Percentiles rank a stretch among this genome's conserved stretches.
These are phyloP conservation scores for Coniochaeta hoffmannii DNA, from an alignment of 2,329 filamentous ascomycete species.

Conservation along the genomic window DNA sequence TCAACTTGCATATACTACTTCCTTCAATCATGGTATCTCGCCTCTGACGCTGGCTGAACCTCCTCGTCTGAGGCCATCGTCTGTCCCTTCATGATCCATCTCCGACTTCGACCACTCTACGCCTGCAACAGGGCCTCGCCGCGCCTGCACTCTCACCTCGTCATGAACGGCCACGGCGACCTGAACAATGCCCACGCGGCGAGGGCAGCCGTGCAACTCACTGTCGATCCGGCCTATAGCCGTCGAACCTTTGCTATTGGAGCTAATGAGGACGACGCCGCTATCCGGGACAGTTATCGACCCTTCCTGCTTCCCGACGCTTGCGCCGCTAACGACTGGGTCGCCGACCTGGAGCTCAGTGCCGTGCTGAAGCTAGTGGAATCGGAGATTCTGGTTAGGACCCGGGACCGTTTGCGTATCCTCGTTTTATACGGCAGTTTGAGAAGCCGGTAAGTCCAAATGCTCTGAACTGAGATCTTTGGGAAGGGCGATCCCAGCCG, in stretches of 20 bases:
- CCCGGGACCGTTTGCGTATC: slow-evolving; percentile 36
- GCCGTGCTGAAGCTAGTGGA: slow-evolving; percentile 44
- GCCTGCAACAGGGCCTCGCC: not conserved
- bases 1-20: no score
- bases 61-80: not conserved
- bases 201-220: slow-evolving; percentile 11
- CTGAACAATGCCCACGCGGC: slow-evolving; percentile 23
- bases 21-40: no score
- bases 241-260: slow-evolving; percentile 33
- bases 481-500: no score
- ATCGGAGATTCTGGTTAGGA: slow-evolving; percentile 28
- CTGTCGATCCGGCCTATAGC: slow-evolving; percentile 15
- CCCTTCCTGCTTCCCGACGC: slow-evolving; percentile 44
- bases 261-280: slow-evolving; percentile 35
- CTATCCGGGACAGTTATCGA: slow-evolving; percentile 41
- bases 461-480: no score
- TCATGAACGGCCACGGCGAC: slow-evolving; percentile 17
- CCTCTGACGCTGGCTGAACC: no score
- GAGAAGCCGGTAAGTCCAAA: slow-evolving; percentile 25
- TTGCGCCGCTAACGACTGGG: slow-evolving; percentile 41
- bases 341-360: slow-evolving; percentile 46
- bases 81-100: not conserved
- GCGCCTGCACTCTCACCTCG: not conserved
- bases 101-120: not conserved
- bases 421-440: slow-evolving; percentile 56